Base-by-base conservation (phyloP, 148 eudicot species). In the Vaccinium corymbosum region DNA sequence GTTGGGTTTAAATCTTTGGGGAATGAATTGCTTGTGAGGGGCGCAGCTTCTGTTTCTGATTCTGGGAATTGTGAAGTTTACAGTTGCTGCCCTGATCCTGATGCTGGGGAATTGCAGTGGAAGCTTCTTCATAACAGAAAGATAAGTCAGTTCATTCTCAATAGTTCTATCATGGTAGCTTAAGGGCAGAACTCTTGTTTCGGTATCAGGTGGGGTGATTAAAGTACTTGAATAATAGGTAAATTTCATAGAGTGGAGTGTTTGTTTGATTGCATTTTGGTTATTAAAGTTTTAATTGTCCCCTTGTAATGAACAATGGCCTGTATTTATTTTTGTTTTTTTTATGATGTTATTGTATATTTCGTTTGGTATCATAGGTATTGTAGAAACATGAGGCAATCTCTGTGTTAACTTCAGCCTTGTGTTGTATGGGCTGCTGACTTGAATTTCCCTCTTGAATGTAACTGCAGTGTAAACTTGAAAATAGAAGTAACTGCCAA, bases 1-100 rank as follows among this genome's bases (percentile, higher is more conserved):
- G 97, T 94, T 22, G 98, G 94, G 1, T 93, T 94, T 82, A 93
- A 93, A 89, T 93, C 98, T 0, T 73, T 93, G 14, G 98, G 98
- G 1, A 81, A 91, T n/a, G 89, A 92, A 84, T 83, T 94, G 71
- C 86, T 94, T 11, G 95, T 92, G 16, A 91, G 92, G 6, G 98
- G 97, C 17, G 88, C 88, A 50, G 83, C 93, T 2, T 77, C 81
- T 12, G 49, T 53, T 27, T 70, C 86, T n/a, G 61, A 35, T 32
- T 75, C 88, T 4, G 88, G 91, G 7, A 84, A 85, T 46, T 84
- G 89, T 38, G 87, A 92, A 93, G 91, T 88, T 22, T 92, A 89
- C 71, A 92, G 89, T 10, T 93, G 97, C 85, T 79, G 89, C 83
- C 98, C 98, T 6, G 79, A 91, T 81, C 88, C 89, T 7, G 85